These are phyloP conservation scores for Starmera amethionina DNA, from an alignment of 805 yeast genomes.

Conservation along the genomic window DNA sequence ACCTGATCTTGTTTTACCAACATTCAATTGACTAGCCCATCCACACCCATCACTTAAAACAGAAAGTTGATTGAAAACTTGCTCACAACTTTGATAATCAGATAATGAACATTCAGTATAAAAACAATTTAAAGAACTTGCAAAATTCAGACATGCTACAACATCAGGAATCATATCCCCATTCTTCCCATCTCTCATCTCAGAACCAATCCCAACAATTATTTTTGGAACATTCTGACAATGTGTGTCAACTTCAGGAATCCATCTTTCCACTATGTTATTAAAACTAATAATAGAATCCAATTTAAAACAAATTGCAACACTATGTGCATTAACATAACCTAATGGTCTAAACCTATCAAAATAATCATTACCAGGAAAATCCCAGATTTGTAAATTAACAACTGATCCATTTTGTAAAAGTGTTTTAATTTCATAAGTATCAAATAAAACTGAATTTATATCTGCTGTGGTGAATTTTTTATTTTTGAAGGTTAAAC, in stretches of 20 bases:
- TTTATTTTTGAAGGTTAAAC: conserved; percentile 12
- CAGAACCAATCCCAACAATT: conserved; percentile 29
- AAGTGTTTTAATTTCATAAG: conserved; percentile 11
- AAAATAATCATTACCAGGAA: conserved; percentile 27
- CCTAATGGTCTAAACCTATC: conserved; percentile 33
- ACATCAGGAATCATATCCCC: conserved; percentile 15
- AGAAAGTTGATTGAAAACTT: conserved; percentile 12
- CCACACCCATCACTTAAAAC: conserved; percentile 3
- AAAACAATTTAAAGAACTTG: conserved; percentile 21
- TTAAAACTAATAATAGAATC: conserved; percentile 24
- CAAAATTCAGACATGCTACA: conserved; percentile 19
- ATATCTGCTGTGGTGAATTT: conserved; percentile 2
- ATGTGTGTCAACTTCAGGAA: conserved; percentile 30
- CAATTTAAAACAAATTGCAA: conserved; percentile 29
- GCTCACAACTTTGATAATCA: conserved; percentile 8
- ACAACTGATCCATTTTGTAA: conserved; percentile 14
- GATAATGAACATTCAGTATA: conserved; percentile 26
- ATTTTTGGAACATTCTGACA: conserved; percentile 27
- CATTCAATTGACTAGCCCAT: background rate
- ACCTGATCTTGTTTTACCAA: background rate
- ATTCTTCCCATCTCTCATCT: conserved; percentile 21
- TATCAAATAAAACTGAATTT: conserved; percentile 10
- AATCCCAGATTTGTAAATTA: conserved; percentile 30
- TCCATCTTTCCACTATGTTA: conserved; percentile 29
- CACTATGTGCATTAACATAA: conserved; percentile 29